Conservation (phyloP, 345 rosid species). For the Salix suchowensis region DNA sequence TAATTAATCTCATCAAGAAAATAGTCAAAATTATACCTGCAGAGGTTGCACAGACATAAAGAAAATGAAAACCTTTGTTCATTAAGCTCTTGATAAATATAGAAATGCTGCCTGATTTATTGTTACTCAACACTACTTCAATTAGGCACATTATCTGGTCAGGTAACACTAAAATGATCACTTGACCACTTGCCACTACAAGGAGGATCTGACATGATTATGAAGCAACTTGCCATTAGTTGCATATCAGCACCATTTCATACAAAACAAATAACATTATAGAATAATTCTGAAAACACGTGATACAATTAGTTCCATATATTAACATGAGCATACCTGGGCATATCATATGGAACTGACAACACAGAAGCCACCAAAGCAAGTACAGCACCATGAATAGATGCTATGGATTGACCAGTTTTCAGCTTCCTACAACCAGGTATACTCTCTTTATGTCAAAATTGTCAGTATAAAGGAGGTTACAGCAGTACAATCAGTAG, state of each 20-base stretch:
- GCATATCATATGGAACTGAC: slow-evolving; percentile 98
- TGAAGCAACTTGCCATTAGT: not conserved
- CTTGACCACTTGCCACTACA: not conserved
- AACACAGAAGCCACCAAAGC: slow-evolving; percentile 93
- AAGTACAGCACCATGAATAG: slow-evolving; percentile 88
- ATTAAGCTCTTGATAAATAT: not conserved
- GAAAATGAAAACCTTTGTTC: not conserved
- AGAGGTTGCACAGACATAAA: not conserved
- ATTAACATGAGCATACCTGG: slow-evolving; percentile 54
- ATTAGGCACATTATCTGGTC: not conserved
- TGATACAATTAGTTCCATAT: not conserved
- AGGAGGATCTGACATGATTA: not conserved
- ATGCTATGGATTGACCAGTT: slow-evolving; percentile 46
- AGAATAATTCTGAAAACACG: not conserved
- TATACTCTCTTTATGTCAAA: not conserved
- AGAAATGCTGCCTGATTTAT: not conserved
- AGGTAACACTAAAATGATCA: not conserved
- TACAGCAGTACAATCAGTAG: no score
- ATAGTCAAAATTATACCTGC: not conserved
- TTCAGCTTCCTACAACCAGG: slow-evolving; percentile 46
- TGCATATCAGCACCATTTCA: not conserved
- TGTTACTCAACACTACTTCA: not conserved
- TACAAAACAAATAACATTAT: not conserved
- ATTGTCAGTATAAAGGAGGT: no score
- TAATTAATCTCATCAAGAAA: not conserved